These are phyloP conservation scores for Cenchrus americanus DNA, from an alignment of 176 grass and related monocot genomes.

Conservation along the genomic window DNA sequence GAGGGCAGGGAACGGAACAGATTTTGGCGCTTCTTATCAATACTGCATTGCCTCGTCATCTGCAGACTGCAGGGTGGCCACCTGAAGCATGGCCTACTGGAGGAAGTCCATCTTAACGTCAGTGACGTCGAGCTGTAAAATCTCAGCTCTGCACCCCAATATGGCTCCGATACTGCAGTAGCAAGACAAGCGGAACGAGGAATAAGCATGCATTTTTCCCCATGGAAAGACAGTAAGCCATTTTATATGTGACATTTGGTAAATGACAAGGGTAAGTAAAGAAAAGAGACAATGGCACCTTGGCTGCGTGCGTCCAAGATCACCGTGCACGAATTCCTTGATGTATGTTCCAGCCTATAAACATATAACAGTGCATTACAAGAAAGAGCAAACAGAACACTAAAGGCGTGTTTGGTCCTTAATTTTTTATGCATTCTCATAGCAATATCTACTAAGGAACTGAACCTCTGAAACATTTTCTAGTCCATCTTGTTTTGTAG, in stretches of 20 bases:
- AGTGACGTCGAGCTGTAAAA: conserved; percentile 85
- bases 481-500: not conserved
- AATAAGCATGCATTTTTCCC: not conserved
- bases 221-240: not conserved
- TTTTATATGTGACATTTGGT: not conserved
- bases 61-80: not conserved
- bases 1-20: not conserved
- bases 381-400: not conserved
- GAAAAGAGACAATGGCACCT: conserved; percentile 53
- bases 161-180: conserved; percentile 74
- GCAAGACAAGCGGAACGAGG: conserved; percentile 14
- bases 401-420: not conserved
- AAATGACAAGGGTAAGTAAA: not conserved
- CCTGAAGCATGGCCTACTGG: conserved; percentile 14
- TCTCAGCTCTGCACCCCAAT: conserved; percentile 79
- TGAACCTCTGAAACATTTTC: not conserved
- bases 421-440: not conserved
- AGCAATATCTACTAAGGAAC: not conserved
- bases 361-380: conserved; percentile 24
- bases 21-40: not conserved
- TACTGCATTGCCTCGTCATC: not conserved
- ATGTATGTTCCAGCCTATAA: conserved; percentile 96
- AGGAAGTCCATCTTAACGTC: conserved; percentile 91
- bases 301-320: conserved; percentile 92
- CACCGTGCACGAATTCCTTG: conserved; percentile 93